Conservation (phyloP, 805 yeast genomes). For the Komagataella kurtzmanii region DNA sequence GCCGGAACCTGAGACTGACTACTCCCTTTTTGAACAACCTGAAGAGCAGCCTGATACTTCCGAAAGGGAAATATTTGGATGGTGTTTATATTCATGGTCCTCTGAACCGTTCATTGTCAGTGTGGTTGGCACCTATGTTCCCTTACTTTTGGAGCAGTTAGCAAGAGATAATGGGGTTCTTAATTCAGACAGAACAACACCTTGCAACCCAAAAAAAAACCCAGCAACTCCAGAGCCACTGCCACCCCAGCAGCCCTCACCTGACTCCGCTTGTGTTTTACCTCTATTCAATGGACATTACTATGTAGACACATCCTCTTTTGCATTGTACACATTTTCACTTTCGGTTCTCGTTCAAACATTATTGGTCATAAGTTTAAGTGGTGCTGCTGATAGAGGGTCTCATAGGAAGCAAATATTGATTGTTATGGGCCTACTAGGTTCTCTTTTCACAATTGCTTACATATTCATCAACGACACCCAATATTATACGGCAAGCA, state of each 20-base stretch:
- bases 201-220: constrained; percentile 27
- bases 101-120: constrained; percentile 74
- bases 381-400: constrained; percentile 62
- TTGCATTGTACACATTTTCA: constrained; percentile 64
- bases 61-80: constrained; percentile 37
- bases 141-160: constrained; percentile 53
- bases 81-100: constrained; percentile 64
- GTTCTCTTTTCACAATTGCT: constrained; percentile 38
- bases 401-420: constrained; percentile 43
- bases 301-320: constrained; percentile 59
- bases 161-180: constrained; percentile 65
- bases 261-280: constrained; percentile 15
- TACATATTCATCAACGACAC: constrained; percentile 24
- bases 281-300: constrained; percentile 15
- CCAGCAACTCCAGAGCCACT: constrained; percentile 18
- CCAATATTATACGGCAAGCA: constrained; percentile 34
- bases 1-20: not conserved
- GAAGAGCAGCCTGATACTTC: constrained; percentile 15
- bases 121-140: constrained; percentile 69
- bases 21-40: not conserved
- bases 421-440: constrained; percentile 42
- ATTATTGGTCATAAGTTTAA: constrained; percentile 52
- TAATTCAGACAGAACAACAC: constrained; percentile 39
- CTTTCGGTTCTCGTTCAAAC: constrained; percentile 63
- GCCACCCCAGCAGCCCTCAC: constrained; percentile 12